phyloP scores from a whole-genome alignment of 768 basidiomycete genomes.

The Leccinum uliginosum region DNA sequence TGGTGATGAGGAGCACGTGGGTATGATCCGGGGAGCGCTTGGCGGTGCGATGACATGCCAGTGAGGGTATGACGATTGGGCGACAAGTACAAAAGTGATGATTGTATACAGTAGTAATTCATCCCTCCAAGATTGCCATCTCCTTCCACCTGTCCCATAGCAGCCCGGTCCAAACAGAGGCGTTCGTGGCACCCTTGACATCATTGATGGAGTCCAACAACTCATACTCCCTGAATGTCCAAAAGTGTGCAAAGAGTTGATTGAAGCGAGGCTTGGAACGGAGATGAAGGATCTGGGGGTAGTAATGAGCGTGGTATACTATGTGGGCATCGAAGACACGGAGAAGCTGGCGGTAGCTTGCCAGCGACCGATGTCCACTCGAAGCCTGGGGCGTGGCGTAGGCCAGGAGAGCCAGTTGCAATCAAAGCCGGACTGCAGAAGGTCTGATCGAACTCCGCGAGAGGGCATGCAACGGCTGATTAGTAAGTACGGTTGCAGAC shows the following conservation, averaged over 20 bases:
- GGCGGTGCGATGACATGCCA: background rate
- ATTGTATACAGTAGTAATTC: background rate
- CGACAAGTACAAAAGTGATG: background rate
- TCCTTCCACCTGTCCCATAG: conserved; percentile 91
- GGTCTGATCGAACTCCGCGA: conserved; percentile 53
- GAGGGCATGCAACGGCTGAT: background rate
- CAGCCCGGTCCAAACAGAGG: conserved; percentile 66
- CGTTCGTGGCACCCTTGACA: conserved; percentile 62
- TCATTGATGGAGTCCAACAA: conserved; percentile 86
- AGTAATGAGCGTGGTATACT: conserved; percentile 94
- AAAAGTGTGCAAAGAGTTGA: conserved; percentile 95
- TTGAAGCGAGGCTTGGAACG: conserved; percentile 95
- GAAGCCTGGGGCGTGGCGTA: too few relatives aligned
- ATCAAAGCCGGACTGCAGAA: conserved; percentile 36
- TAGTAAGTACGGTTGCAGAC: too few relatives aligned
- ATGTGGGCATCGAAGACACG: conserved; percentile 97
- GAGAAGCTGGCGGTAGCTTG: conserved; percentile 84
- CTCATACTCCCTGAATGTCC: conserved; percentile 93
- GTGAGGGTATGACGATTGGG: conserved; percentile 8
- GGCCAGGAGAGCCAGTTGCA: too few relatives aligned
- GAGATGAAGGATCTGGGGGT: conserved; percentile 84
- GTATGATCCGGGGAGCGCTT: conserved; percentile 23
- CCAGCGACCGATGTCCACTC: too few relatives aligned
- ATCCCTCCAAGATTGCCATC: conserved; percentile 65
- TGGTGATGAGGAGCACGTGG: conserved; percentile 81